Conservation (phyloP, 139 green algal genomes). For the Chlamydomonas schloesseri region DNA sequence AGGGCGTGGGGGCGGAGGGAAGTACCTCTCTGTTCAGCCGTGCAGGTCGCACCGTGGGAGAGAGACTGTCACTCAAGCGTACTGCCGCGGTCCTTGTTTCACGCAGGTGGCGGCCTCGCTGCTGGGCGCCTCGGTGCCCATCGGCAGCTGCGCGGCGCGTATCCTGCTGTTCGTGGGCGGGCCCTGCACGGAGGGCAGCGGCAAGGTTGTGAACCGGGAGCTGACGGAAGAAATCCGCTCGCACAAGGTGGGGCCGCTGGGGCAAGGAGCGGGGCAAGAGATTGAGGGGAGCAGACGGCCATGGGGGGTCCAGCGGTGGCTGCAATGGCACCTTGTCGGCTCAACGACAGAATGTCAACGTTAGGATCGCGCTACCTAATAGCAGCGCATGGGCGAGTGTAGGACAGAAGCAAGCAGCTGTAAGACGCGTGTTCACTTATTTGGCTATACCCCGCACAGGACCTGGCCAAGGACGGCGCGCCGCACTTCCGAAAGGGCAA, state of each 20-base stretch:
- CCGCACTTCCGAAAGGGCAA: slow-evolving; percentile 89
- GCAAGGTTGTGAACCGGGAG: slow-evolving; percentile 88
- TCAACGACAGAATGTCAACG: too few species aligned
- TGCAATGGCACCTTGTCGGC: too few species aligned
- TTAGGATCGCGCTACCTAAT: too few species aligned
- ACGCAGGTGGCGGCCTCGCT: slow-evolving; percentile 86
- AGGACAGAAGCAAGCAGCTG: too few species aligned
- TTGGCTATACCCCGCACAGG: too few species aligned
- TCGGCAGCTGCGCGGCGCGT: slow-evolving; percentile 78
- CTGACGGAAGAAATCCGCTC: slow-evolving; percentile 92
- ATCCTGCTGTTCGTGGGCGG: slow-evolving; percentile 95
- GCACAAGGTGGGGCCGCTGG: slow-evolving; percentile 53
- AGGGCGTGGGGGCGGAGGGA: too few species aligned
- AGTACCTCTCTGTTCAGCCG: too few species aligned
- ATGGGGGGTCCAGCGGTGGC: too few species aligned
- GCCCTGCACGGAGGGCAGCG: slow-evolving; percentile 91
- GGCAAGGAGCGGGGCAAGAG: neutral
- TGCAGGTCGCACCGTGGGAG: too few species aligned
- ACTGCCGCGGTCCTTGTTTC: neutral
- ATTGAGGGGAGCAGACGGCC: neutral
- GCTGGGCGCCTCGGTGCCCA: slow-evolving; percentile 81
- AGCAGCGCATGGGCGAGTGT: too few species aligned
- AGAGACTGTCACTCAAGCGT: too few species aligned
- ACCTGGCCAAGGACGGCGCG: slow-evolving; percentile 93
- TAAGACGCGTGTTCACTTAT: too few species aligned